phyloP scores from a whole-genome alignment of 495 filamentous ascomycete genomes.

The Oleoguttula mirabilis region DNA sequence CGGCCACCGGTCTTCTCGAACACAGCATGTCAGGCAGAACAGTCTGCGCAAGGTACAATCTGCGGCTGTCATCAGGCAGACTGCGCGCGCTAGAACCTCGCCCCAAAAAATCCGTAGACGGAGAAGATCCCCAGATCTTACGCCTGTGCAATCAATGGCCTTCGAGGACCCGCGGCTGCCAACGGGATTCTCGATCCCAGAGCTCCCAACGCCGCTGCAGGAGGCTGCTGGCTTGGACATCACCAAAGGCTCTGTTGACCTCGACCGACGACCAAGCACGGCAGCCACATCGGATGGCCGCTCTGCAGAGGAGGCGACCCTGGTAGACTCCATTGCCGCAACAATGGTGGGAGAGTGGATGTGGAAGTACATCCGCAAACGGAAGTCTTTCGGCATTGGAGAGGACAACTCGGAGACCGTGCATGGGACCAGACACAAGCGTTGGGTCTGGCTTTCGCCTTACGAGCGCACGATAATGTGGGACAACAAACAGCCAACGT shows the following conservation, averaged over 20 bases:
- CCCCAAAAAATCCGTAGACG: constrained; percentile 15
- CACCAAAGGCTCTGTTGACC: constrained; percentile 11
- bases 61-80: constrained; percentile 54
- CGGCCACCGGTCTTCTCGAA: constrained; percentile 15
- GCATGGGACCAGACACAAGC: constrained; percentile 66
- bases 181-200: constrained; percentile 15
- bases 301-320: constrained; percentile 25
- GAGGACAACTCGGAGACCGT: constrained; percentile 45
- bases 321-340: constrained; percentile 95
- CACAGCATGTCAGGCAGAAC: constrained; percentile 33
- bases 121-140: constrained; percentile 14
- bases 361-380: constrained; percentile 92
- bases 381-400: constrained; percentile 79
- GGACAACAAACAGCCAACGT: constrained; percentile 94
- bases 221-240: constrained; percentile 4
- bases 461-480: constrained; percentile 94
- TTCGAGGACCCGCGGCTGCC: constrained; percentile 13
- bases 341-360: constrained; percentile 99
- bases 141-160: constrained; percentile 19
- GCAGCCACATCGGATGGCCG: not conserved
- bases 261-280: not conserved
- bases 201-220: constrained; percentile 8
- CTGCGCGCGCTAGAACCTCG: constrained; percentile 23
- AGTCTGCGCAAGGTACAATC: constrained; percentile 70
- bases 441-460: constrained; percentile 97